Evolutionary conservation across 768 basidiomycete species (phyloP).

Genomic region (Hericium erinaceus): DNA sequence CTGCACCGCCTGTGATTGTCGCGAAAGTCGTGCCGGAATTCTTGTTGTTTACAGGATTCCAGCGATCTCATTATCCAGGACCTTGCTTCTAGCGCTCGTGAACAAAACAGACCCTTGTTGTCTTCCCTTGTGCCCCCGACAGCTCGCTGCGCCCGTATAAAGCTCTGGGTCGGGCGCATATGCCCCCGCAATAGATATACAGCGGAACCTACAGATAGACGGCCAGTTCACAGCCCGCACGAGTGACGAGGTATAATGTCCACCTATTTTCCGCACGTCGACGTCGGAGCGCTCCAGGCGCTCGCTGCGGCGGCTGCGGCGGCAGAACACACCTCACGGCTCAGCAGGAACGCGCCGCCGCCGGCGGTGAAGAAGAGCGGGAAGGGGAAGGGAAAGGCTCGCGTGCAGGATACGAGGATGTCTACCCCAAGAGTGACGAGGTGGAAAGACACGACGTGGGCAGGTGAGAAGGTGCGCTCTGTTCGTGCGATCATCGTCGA

Average conservation of each 20-base stretch:
- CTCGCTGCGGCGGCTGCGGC: conserved; percentile 20
- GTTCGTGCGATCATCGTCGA: background rate
- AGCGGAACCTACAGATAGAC: too few relatives aligned
- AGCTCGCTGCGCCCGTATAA: too few relatives aligned
- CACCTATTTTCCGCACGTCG: conserved; percentile 20
- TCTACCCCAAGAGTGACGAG: conserved; percentile 15
- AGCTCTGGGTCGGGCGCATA: too few relatives aligned
- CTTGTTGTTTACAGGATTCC: too few relatives aligned
- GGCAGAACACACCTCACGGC: conserved; percentile 14
- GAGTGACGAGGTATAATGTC: conserved; percentile 6
- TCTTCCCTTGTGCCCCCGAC: too few relatives aligned
- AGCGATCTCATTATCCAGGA: too few relatives aligned
- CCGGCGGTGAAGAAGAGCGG: conserved; percentile 5
- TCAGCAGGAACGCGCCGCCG: conserved; percentile 3
- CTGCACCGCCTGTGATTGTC: too few relatives aligned
- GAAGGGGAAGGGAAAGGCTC: conserved; percentile 7
- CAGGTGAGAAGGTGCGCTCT: conserved; percentile 20
- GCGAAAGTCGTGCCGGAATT: too few relatives aligned
- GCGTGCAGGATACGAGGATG: conserved; percentile 4
- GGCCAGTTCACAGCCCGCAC: too few relatives aligned
- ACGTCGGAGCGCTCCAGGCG: conserved; percentile 18
- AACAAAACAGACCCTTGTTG: too few relatives aligned
- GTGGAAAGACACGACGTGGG: conserved; percentile 20
- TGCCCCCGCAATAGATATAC: too few relatives aligned
- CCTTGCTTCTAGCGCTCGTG: too few relatives aligned